Percentiles rank a stretch among this genome's conserved stretches.
phyloP scores from a whole-genome alignment of 2,329 filamentous ascomycete genomes.

The Sporothrix pallida region DNA sequence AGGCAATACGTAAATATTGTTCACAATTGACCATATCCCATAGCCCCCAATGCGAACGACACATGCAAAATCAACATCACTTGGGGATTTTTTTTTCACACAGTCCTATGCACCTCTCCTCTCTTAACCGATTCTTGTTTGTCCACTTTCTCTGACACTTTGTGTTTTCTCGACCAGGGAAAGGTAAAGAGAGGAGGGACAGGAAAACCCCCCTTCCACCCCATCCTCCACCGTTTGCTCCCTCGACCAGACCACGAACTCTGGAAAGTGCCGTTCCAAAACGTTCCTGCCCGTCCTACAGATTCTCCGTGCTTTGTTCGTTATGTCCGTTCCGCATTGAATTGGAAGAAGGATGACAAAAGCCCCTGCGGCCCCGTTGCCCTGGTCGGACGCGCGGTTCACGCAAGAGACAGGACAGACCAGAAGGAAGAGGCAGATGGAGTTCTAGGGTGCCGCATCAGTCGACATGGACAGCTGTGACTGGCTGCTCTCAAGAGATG shows the following conservation, averaged over 20 bases:
- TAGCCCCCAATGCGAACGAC: too few relatives aligned
- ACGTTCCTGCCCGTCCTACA: too few relatives aligned
- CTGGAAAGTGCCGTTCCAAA: too few relatives aligned
- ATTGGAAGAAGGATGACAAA: not conserved
- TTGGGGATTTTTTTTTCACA: too few relatives aligned
- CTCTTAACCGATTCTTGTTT: not conserved
- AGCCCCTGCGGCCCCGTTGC: not conserved
- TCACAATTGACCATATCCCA: not conserved
- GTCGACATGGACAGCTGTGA: not conserved
- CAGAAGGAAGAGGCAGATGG: not conserved
- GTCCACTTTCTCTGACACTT: constrained; percentile 1
- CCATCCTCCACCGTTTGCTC: too few relatives aligned
- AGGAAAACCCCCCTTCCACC: not conserved
- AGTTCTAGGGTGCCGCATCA: not conserved
- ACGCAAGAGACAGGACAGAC: not conserved
- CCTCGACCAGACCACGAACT: too few relatives aligned
- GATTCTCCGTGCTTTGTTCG: not conserved
- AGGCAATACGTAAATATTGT: not conserved
- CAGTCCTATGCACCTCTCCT: not conserved
- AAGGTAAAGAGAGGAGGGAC: not conserved
- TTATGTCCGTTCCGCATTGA: constrained; percentile 3
- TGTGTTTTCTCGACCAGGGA: not conserved
- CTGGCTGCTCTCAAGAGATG: not conserved
- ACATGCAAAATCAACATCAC: too few relatives aligned
- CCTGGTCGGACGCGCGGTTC: not conserved